These are phyloP conservation scores for Tuber indicum DNA, from an alignment of 495 filamentous ascomycete species.

Conservation along the genomic window DNA sequence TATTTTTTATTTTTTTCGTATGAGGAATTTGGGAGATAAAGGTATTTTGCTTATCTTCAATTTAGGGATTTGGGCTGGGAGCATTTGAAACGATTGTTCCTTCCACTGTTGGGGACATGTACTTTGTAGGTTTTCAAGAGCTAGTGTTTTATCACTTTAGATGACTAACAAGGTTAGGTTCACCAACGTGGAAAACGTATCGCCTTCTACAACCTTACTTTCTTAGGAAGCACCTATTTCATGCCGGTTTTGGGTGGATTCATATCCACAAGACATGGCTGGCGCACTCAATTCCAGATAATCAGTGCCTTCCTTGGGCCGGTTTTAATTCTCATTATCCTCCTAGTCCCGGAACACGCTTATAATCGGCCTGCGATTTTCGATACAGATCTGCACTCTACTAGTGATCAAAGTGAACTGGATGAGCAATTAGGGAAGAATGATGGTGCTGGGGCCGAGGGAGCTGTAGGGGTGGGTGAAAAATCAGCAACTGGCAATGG, in stretches of 20 bases:
- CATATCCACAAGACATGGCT: slow-evolving; percentile 44
- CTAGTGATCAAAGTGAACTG: slow-evolving; percentile 25
- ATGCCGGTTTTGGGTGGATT: slow-evolving; percentile 51
- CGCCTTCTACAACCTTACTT: slow-evolving; percentile 59
- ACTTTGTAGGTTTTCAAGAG: slow-evolving; percentile 48
- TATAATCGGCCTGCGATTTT: slow-evolving; percentile 42
- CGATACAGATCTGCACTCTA: slow-evolving; percentile 33
- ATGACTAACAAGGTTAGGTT: slow-evolving; percentile 14
- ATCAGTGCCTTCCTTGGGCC: slow-evolving; percentile 37
- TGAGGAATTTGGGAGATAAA: slow-evolving; percentile 25
- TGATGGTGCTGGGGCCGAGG: background rate
- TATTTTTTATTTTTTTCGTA: slow-evolving; percentile 15
- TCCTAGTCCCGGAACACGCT: slow-evolving; percentile 40
- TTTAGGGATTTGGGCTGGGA: slow-evolving; percentile 50
- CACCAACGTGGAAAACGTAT: slow-evolving; percentile 61
- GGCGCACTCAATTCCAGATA: slow-evolving; percentile 40
- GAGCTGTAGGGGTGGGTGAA: background rate
- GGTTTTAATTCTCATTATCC: slow-evolving; percentile 32
- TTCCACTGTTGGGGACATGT: slow-evolving; percentile 53
- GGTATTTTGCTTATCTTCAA: slow-evolving; percentile 40
- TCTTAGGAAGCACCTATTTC: slow-evolving; percentile 51
- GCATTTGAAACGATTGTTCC: slow-evolving; percentile 56
- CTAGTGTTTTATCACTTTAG: background rate
- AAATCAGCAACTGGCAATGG: background rate
- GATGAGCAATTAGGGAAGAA: slow-evolving; percentile 18